Evolutionary conservation across 2,329 filamentous ascomycete species (phyloP), one percentile per base, ranked within the genome.

Genomic region (Pestalotiopsis sp.): DNA sequence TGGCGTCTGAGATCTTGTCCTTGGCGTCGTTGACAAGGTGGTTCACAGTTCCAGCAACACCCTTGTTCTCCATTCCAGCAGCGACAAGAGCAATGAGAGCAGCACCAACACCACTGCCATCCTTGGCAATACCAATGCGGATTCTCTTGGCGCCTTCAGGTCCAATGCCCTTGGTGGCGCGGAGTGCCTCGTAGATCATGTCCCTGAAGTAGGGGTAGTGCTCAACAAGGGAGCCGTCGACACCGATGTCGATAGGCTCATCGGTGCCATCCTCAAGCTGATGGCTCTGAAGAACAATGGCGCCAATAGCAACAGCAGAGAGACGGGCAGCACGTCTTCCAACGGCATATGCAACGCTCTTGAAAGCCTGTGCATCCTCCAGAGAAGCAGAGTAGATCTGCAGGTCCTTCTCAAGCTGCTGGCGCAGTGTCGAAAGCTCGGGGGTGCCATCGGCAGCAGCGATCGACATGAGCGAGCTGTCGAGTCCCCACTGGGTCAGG

Each of bases 111-210:
- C 94, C 96, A 72, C 93, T 96, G 62, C 96, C 96, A 79, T 99
- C 96, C 86, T 97, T 98, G 71, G 96, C 96, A 76, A 98, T 96
- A 25, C 95, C 96, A 76, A 99, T 98, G 68, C 94, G 88, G 72
- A 99, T 93, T 81, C 91, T 93, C 82, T 93, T 92, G 72, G 97
- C 94, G 12, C 95, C 94, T 68, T 87, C 84, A 61, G 85, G 83
- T 4, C 95, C 95, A 75, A 98, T 92, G 70, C 92, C 90, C 17
- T 94, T 87, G 66, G 97, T 90, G 68, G 89, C 90, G 64, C 90
- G 84, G 69, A 98, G 85, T 6, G 93, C 93, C 77, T 97, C 93
- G 71, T 95, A 89, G 71, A 98, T 92, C 84, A 96, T 92, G 68
- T 92, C 91, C 72, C 96, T 91, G 82, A 98, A 99, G 77, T 91